Evolutionary conservation across 306 rosid genomes (phyloP).

Genomic region (Glycine tomentella): DNA sequence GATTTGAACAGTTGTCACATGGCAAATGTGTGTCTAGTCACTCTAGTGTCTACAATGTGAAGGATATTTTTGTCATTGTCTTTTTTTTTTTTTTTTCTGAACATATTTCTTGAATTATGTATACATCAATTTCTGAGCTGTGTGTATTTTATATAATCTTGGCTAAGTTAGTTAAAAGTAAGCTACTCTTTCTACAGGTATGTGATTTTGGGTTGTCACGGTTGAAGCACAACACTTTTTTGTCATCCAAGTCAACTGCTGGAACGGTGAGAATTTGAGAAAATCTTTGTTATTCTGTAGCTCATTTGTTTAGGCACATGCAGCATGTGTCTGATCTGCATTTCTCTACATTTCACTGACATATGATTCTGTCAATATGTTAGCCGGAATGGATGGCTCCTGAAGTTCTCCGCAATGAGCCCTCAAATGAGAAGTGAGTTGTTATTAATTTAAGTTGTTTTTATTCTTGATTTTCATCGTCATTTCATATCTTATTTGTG

Average conservation of each 20-base stretch:
- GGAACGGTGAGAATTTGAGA: constrained; percentile 89
- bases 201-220: constrained; percentile 98
- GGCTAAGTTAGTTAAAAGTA: constrained; percentile 19
- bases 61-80: background rate
- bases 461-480: constrained; percentile 28
- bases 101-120: constrained; percentile 25
- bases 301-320: constrained; percentile 36
- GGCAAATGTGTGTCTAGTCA: background rate
- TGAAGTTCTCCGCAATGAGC: constrained; percentile 97
- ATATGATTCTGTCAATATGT: constrained; percentile 44
- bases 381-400: constrained; percentile 99
- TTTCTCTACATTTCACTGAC: constrained; percentile 45
- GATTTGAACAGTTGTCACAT: constrained; percentile 23
- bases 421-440: constrained; percentile 97
- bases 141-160: constrained; percentile 16
- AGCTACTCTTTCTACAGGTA: constrained; percentile 63
- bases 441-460: constrained; percentile 31
- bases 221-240: constrained; percentile 94
- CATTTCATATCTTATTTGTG: constrained; percentile 24
- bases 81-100: constrained; percentile 16
- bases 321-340: constrained; percentile 37
- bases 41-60: background rate
- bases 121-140: constrained; percentile 6
- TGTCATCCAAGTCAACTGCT: constrained; percentile 98
- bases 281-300: constrained; percentile 20